These are phyloP conservation scores for Diospyros kaki DNA, from an alignment of 148 eudicot species.

Conservation along the genomic window DNA sequence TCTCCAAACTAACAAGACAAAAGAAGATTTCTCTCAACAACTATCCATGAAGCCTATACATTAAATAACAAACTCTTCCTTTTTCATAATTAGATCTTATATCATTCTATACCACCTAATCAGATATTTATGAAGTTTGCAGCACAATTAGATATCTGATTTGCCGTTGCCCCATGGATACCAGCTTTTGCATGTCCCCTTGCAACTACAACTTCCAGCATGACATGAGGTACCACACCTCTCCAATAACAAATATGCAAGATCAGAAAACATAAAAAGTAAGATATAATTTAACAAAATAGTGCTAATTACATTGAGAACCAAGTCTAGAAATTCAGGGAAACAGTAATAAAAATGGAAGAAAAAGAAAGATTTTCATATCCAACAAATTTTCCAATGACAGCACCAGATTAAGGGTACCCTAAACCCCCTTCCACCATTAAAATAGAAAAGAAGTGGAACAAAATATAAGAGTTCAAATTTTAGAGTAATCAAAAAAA, in stretches of 20 bases:
- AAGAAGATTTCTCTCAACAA: slow-evolving; percentile 21
- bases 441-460: neutral
- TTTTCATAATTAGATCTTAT: neutral
- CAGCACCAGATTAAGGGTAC: neutral
- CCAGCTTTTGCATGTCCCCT: neutral
- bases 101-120: neutral
- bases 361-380: neutral
- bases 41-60: slow-evolving; percentile 9
- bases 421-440: neutral
- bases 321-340: neutral
- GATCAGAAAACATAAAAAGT: neutral
- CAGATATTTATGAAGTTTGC: neutral
- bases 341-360: neutral
- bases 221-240: neutral
- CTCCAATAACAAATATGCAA: too few relatives aligned
- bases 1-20: slow-evolving; percentile 10
- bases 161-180: neutral
- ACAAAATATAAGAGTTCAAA: neutral
- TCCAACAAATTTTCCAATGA: neutral
- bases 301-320: neutral
- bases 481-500: neutral
- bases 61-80: slow-evolving; percentile 9
- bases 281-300: neutral
- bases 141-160: neutral
- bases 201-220: neutral